These are phyloP conservation scores for Gliomastix tumulicola DNA, from an alignment of 2,329 filamentous ascomycete species.

Conservation along the genomic window DNA sequence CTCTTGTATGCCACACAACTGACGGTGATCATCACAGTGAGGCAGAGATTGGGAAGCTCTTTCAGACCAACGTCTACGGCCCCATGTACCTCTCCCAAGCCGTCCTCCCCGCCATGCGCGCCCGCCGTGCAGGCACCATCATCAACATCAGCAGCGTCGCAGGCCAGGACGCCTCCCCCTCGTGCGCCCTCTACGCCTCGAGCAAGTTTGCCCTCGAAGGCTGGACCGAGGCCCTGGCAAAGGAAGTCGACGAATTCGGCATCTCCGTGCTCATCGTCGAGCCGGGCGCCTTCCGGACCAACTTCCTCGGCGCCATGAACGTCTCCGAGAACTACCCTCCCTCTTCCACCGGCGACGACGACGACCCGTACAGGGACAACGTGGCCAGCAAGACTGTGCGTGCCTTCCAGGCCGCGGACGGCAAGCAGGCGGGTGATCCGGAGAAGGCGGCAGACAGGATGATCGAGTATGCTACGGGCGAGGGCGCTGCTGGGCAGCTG, in stretches of 20 bases:
- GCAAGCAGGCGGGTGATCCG: slow-evolving; percentile 30
- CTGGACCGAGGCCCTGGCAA: slow-evolving; percentile 30
- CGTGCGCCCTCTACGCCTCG: slow-evolving; percentile 33
- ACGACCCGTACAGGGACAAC: slow-evolving; percentile 17
- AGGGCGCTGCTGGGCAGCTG: slow-evolving; percentile 15
- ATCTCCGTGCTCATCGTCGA: slow-evolving; percentile 37
- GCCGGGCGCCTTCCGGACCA: slow-evolving; percentile 42
- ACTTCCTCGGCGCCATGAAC: slow-evolving; percentile 25
- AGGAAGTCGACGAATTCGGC: slow-evolving; percentile 33
- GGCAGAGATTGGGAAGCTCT: slow-evolving; percentile 29
- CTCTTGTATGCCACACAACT: not conserved
- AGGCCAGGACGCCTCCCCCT: slow-evolving; percentile 27
- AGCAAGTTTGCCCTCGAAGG: slow-evolving; percentile 36
- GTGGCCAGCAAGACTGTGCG: slow-evolving; percentile 13
- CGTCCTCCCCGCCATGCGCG: slow-evolving; percentile 38
- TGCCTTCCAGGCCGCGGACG: slow-evolving; percentile 14
- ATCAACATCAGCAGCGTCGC: slow-evolving; percentile 39
- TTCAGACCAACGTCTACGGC: slow-evolving; percentile 42
- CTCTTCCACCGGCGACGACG: slow-evolving; percentile 10
- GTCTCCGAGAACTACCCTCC: too few relatives aligned
- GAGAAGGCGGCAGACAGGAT: slow-evolving; percentile 26
- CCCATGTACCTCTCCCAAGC: slow-evolving; percentile 38
- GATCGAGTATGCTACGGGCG: slow-evolving; percentile 23
- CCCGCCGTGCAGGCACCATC: slow-evolving; percentile 30
- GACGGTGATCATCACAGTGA: slow-evolving; percentile 16